Percentiles rank a stretch among this genome's conserved stretches.
These are phyloP conservation scores for Spinellus fusiger DNA, from an alignment of 192 early-diverging fungal species.

Conservation along the genomic window DNA sequence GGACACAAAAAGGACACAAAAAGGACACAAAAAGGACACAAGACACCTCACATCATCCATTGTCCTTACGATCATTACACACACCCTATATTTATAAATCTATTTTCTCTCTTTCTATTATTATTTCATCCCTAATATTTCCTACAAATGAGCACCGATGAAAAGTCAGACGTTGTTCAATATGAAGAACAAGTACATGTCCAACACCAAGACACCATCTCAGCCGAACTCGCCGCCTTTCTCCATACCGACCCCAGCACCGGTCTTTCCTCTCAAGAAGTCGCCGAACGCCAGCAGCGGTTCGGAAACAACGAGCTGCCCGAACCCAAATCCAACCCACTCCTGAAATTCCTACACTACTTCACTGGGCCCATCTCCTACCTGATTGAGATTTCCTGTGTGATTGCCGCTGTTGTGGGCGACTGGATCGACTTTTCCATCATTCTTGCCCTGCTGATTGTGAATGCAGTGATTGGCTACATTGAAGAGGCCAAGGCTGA, in stretches of 20 bases:
- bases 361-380: slow-evolving; percentile 88
- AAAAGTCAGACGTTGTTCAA: slow-evolving; percentile 46
- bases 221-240: slow-evolving; percentile 76
- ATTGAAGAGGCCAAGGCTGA: slow-evolving; percentile 88
- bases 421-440: slow-evolving; percentile 82
- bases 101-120: too few species aligned
- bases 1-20: too few species aligned
- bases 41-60: too few species aligned
- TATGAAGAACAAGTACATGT: slow-evolving; percentile 70
- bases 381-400: slow-evolving; percentile 84
- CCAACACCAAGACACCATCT: slow-evolving; percentile 69
- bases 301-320: slow-evolving; percentile 82
- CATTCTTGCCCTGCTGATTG: slow-evolving; percentile 65
- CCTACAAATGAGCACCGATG: slow-evolving; percentile 17
- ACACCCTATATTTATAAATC: too few species aligned
- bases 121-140: too few species aligned
- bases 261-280: slow-evolving; percentile 76
- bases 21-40: too few species aligned
- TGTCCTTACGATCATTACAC: too few species aligned
- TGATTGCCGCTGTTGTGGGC: slow-evolving; percentile 62
- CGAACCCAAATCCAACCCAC: slow-evolving; percentile 79
- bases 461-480: slow-evolving; percentile 87
- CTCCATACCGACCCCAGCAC: slow-evolving; percentile 70
- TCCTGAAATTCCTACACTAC: slow-evolving; percentile 81
- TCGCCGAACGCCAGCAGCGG: slow-evolving; percentile 55